Evolutionary conservation across 805 yeast genomes (phyloP), one percentile per base, ranked within the genome.

Genomic region (Candida berthetii): DNA sequence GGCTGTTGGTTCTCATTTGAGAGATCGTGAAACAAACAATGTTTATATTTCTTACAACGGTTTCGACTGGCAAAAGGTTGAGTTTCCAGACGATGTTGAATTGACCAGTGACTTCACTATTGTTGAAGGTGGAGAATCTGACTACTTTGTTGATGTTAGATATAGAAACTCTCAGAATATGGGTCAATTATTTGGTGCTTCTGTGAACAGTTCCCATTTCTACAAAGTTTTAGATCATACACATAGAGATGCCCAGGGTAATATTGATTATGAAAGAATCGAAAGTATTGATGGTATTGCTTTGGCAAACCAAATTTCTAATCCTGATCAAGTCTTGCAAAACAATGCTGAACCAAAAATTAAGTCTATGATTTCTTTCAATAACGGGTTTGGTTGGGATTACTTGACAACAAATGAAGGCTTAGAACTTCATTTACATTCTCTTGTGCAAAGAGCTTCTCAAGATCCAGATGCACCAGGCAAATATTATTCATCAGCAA

Each of bases 261-360:
- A 48, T 29, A 48, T 59, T 17, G 76, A 74, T 8, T 57, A 66
- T 36, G 63, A 70, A 20, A 55, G 61, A 16, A 55, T 73, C 16
- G 66, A 65, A 31, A 72, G 71, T 46, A 65, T 80, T 16, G 85
- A 81, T 44, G 90, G 89, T 9, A 71, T 76, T 14, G 73, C 84
- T 74, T 52, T 83, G 37, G 72, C 78, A 9, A 74, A 74, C 50
- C 42, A 53, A 28, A 60, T 42, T 27, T 37, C 41, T 33, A 43
- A 57, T 47, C 50, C 55, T 38, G 15, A 40, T 34, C 44, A 42
- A n/a, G 50, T 49, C 3, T 35, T 43, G 9, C 5, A 38, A 16
- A 37, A 38, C 10, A 43, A 29, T 3, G 38, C 40, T 3, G 42
- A 50, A 32, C 46, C 48, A 5, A 28, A 39, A 9, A 41, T 58